These are phyloP conservation scores for Fusarium mundagurra DNA, from an alignment of 2,329 filamentous ascomycete genomes.

Conservation along the genomic window DNA sequence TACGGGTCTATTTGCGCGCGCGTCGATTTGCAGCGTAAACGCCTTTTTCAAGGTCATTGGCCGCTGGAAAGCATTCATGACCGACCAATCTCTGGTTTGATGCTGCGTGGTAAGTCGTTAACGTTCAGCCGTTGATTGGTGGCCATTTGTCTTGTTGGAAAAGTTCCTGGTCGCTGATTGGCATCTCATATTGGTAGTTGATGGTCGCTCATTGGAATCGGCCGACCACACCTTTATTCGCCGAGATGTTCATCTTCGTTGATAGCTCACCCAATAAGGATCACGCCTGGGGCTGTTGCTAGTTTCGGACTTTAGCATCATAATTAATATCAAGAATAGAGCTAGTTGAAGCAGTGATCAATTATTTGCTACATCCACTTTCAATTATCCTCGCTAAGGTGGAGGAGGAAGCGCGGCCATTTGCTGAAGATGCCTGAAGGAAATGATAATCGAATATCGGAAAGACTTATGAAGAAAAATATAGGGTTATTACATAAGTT, in stretches of 20 bases:
- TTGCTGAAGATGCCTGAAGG: not conserved
- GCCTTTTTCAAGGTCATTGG: not conserved
- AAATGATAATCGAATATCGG: not conserved
- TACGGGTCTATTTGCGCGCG: slow-evolving; percentile 13
- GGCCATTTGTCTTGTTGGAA: not conserved
- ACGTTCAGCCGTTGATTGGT: slow-evolving; percentile 18
- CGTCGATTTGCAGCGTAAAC: slow-evolving; percentile 14
- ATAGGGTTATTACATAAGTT: not conserved
- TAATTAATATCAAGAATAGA: slow-evolving; percentile 23
- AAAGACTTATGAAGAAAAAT: not conserved
- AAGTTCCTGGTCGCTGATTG: not conserved
- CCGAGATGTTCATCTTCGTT: not conserved
- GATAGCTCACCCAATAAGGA: slow-evolving; percentile 5
- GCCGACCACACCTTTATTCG: not conserved
- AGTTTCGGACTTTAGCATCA: not conserved
- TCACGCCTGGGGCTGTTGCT: not conserved
- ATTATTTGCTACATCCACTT: slow-evolving; percentile 7
- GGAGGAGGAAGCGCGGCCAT: not conserved
- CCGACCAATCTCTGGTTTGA: not conserved
- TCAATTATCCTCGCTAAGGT: not conserved
- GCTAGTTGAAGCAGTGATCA: slow-evolving; percentile 17
- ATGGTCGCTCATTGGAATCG: slow-evolving; percentile 5
- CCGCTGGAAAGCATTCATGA: not conserved
- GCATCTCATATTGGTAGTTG: slow-evolving; percentile 18
- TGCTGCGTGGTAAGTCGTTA: slow-evolving; percentile 4